Evolutionary conservation across 257 asterid genomes (phyloP).

Genomic region (Rhazya stricta): DNA sequence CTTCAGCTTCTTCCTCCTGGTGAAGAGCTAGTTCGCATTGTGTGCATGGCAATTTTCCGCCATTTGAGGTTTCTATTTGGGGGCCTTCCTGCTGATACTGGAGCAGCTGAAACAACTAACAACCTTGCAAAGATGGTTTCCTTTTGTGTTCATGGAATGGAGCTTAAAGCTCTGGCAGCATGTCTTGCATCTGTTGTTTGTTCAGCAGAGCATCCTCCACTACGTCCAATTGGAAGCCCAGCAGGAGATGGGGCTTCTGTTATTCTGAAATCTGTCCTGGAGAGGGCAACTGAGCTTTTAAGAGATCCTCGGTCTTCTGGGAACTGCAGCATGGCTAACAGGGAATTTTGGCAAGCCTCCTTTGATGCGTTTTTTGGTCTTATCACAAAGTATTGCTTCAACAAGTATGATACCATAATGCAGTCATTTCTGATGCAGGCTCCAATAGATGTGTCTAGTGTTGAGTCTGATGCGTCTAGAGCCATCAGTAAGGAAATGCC

Average conservation of each 20-base stretch:
- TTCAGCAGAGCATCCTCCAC: constrained; percentile 44
- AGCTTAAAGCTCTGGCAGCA: constrained; percentile 41
- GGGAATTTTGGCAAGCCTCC: constrained; percentile 48
- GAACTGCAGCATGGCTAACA: constrained; percentile 36
- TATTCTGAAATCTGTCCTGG: constrained; percentile 41
- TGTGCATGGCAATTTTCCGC: constrained; percentile 45
- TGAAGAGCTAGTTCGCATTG: constrained; percentile 38
- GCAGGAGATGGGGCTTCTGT: constrained; percentile 52
- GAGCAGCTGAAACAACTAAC: constrained; percentile 26
- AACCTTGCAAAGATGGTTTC: constrained; percentile 32
- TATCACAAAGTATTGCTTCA: constrained; percentile 36
- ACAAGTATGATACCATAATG: constrained; percentile 34
- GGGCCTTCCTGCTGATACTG: constrained; percentile 30
- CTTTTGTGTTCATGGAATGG: constrained; percentile 32
- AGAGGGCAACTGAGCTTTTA: constrained; percentile 40
- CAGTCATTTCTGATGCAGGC: constrained; percentile 25
- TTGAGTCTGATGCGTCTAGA: constrained; percentile 33
- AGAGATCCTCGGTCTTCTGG: constrained; percentile 33
- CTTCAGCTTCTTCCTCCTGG: constrained; percentile 43
- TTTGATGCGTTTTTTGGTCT: constrained; percentile 43
- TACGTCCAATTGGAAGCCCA: constrained; percentile 47
- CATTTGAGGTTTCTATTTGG: constrained; percentile 43
- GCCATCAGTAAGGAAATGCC: constrained; percentile 47
- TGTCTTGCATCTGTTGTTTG: constrained; percentile 51
- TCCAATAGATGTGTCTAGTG: constrained; percentile 13